phyloP scores from a whole-genome alignment of 1,284 basidiomycete species.

The Gastroboletus turbinatus region DNA sequence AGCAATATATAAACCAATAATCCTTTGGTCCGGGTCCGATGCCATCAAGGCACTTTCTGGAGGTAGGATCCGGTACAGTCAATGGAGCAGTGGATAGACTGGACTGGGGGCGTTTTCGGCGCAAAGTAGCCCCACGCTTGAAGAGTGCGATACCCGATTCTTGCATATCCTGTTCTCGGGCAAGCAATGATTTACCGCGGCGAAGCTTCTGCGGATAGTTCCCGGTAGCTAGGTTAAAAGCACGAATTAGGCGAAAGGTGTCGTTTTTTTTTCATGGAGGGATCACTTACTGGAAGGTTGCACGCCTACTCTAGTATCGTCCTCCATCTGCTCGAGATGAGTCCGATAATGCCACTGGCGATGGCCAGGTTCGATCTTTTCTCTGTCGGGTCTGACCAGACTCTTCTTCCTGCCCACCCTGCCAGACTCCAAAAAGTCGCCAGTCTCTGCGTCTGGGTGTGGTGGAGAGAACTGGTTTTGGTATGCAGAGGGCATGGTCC shows the following conservation, averaged over 20 bases:
- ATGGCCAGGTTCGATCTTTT: slow-evolving; percentile 95
- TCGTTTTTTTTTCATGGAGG: slow-evolving; percentile 7
- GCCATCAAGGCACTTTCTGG: slow-evolving; percentile 62
- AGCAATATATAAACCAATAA: slow-evolving; percentile 96
- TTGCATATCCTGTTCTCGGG: slow-evolving; percentile 81
- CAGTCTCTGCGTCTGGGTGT: slow-evolving; percentile 50
- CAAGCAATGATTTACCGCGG: slow-evolving; percentile 85
- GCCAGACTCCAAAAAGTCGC: slow-evolving; percentile 39
- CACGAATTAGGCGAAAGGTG: slow-evolving; percentile 6
- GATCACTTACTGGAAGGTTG: slow-evolving; percentile 73
- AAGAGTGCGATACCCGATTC: slow-evolving; percentile 88
- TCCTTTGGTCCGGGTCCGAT: slow-evolving; percentile 86
- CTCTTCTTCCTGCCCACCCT: slow-evolving; percentile 83
- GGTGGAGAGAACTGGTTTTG: slow-evolving; percentile 48
- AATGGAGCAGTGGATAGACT: slow-evolving; percentile 36
- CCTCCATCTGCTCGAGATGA: slow-evolving; percentile 82
- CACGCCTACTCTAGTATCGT: slow-evolving; percentile 66
- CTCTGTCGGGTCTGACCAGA: slow-evolving; percentile 90
- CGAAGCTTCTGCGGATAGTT: slow-evolving; percentile 77
- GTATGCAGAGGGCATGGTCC: slow-evolving; percentile 53
- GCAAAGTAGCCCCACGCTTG: slow-evolving; percentile 77
- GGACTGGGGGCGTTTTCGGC: slow-evolving; percentile 62
- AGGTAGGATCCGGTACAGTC: slow-evolving; percentile 42
- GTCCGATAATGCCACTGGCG: slow-evolving; percentile 94
- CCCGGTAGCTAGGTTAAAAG: slow-evolving; percentile 63